Conservation (phyloP, 2,329 filamentous ascomycete genomes). For the Microascus cirrosus region DNA sequence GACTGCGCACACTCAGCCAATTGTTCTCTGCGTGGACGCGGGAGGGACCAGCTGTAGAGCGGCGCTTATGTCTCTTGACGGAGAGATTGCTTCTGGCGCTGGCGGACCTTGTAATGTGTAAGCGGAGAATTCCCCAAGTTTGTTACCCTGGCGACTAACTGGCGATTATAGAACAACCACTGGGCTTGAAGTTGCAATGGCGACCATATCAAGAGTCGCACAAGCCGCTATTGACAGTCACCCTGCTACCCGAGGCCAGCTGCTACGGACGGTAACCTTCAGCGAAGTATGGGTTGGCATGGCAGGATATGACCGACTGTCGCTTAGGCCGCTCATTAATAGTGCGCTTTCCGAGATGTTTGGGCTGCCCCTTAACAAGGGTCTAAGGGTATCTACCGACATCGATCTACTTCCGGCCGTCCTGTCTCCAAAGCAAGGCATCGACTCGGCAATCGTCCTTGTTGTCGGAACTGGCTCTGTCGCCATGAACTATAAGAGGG, state of each 20-base stretch:
- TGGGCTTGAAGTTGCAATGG: constrained; percentile 15
- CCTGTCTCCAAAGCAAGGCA: constrained; percentile 8
- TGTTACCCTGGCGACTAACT: background rate
- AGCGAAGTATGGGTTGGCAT: constrained; percentile 24
- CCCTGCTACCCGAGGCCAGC: constrained; percentile 6
- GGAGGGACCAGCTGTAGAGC: constrained; percentile 30
- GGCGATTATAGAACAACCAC: constrained; percentile 11
- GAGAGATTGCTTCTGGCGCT: constrained; percentile 15
- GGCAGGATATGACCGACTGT: constrained; percentile 25
- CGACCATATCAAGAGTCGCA: constrained; percentile 14
- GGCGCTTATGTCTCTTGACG: constrained; percentile 15
- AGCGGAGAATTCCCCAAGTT: constrained; percentile 5
- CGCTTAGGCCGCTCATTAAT: constrained; percentile 15
- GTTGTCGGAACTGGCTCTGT: constrained; percentile 31
- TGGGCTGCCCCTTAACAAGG: constrained; percentile 9
- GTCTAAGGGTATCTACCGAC: constrained; percentile 23
- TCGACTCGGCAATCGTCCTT: constrained; percentile 19
- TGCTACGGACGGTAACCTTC: constrained; percentile 9
- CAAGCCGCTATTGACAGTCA: constrained; percentile 13
- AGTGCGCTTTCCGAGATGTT: constrained; percentile 16
- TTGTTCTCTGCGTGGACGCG: constrained; percentile 26
- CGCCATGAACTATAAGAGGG: constrained; percentile 23
- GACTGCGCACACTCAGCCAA: background rate
- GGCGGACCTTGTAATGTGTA: constrained; percentile 27
- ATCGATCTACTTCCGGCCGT: constrained; percentile 23